Evolutionary conservation across 768 basidiomycete species (phyloP).

Genomic region (Lactifluus pinguis): DNA sequence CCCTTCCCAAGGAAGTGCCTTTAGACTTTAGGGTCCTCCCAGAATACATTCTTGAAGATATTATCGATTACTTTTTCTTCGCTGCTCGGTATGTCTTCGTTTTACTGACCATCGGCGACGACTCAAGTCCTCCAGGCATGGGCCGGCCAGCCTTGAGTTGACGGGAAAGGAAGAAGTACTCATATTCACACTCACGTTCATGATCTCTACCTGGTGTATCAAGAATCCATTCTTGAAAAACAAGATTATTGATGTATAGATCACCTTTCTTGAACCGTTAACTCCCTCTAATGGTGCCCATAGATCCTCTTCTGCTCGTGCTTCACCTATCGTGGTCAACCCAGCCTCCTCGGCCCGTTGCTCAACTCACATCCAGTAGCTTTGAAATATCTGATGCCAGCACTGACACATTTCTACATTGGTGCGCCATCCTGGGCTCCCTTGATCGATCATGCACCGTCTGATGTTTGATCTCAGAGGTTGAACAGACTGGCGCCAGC

Average conservation of each 20-base stretch:
- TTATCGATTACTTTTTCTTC: slow-evolving; percentile 84
- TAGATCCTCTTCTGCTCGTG: slow-evolving; percentile 71
- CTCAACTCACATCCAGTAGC: slow-evolving; percentile 81
- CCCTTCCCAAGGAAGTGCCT: slow-evolving; percentile 79
- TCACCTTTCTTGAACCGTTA: background rate
- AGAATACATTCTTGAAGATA: slow-evolving; percentile 90
- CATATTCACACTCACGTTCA: slow-evolving; percentile 82
- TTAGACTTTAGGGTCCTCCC: slow-evolving; percentile 80
- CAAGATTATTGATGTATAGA: slow-evolving; percentile 81
- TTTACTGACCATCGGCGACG: background rate
- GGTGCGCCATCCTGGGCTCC: slow-evolving; percentile 38
- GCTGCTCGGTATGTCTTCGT: slow-evolving; percentile 54
- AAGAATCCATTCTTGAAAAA: slow-evolving; percentile 97
- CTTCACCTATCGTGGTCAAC: slow-evolving; percentile 52
- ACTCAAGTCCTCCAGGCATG: slow-evolving; percentile 31
- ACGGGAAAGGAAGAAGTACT: slow-evolving; percentile 82
- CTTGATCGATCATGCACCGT: background rate
- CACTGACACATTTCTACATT: slow-evolving; percentile 90
- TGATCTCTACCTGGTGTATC: slow-evolving; percentile 94
- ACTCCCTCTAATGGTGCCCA: background rate
- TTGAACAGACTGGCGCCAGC: slow-evolving; percentile 94
- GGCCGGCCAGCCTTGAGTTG: slow-evolving; percentile 74
- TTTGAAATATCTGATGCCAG: slow-evolving; percentile 81
- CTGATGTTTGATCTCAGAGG: slow-evolving; percentile 46
- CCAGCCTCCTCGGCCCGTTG: slow-evolving; percentile 71